Conservation (phyloP, 2,329 filamentous ascomycete species). For the Colletotrichum australisinense region DNA sequence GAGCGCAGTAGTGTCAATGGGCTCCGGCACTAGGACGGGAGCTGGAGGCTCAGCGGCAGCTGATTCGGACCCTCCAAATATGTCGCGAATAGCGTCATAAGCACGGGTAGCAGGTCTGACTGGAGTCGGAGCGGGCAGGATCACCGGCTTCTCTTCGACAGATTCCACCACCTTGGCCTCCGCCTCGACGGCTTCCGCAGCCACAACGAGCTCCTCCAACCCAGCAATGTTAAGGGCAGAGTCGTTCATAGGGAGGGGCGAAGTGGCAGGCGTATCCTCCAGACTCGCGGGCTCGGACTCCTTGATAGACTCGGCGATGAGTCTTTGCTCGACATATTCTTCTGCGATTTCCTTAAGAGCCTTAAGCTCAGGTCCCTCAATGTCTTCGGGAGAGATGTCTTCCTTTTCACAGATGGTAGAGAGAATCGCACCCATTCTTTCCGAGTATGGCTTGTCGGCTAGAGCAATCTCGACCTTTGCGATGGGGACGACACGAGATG, state of each 20-base stretch:
- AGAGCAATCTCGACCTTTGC: conserved; percentile 40
- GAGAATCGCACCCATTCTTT: conserved; percentile 45
- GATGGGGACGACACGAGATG: conserved; percentile 52
- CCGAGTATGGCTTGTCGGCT: conserved; percentile 22
- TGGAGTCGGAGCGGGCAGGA: conserved; percentile 26
- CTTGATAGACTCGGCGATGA: conserved; percentile 35
- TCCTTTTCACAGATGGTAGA: conserved; percentile 51
- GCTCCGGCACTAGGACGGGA: conserved; percentile 5
- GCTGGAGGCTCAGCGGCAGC: conserved; percentile 28
- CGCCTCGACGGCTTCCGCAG: conserved; percentile 21
- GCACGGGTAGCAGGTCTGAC: conserved; percentile 33
- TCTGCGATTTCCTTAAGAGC: conserved; percentile 43
- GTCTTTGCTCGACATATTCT: conserved; percentile 25
- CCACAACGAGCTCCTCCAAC: conserved; percentile 26
- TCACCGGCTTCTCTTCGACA: conserved; percentile 23
- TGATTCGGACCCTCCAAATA: conserved; percentile 48
- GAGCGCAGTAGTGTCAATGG: conserved; percentile 23
- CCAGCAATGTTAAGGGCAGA: conserved; percentile 28
- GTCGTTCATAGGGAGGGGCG: conserved; percentile 29
- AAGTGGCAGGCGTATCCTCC: conserved; percentile 38
- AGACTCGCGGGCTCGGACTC: conserved; percentile 41
- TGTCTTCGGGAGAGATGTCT: conserved; percentile 46
- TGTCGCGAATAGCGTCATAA: conserved; percentile 51
- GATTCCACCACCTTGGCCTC: conserved; percentile 6
- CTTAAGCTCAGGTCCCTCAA: conserved; percentile 47